Conservation (phyloP, 495 filamentous ascomycete genomes). For the Physcia stellaris region DNA sequence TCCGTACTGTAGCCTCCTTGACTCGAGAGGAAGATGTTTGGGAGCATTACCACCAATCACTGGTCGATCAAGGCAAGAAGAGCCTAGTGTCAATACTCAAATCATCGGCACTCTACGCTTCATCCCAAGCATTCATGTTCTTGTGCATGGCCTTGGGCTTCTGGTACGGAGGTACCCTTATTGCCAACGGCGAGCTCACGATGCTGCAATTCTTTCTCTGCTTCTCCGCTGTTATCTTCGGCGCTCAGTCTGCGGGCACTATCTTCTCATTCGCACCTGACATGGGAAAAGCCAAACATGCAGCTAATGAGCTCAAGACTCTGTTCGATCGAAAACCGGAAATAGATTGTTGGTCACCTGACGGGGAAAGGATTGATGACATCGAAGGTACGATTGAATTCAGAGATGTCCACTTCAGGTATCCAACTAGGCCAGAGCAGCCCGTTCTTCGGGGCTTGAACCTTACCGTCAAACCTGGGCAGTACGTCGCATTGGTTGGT, state of each 20-base stretch:
- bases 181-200: constrained; percentile 53
- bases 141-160: constrained; percentile 79
- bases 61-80: constrained; percentile 45
- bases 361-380: constrained; percentile 44
- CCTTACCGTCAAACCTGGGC: constrained; percentile 57
- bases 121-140: constrained; percentile 68
- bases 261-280: constrained; percentile 79
- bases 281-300: constrained; percentile 79
- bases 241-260: constrained; percentile 72
- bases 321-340: constrained; percentile 66
- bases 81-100: constrained; percentile 52
- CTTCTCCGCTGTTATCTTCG: constrained; percentile 67
- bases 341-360: constrained; percentile 72
- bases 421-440: constrained; percentile 67
- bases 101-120: constrained; percentile 62
- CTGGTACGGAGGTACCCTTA: constrained; percentile 80
- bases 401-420: constrained; percentile 66
- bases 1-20: constrained; percentile 84
- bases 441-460: constrained; percentile 65
- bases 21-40: constrained; percentile 75
- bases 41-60: constrained; percentile 51
- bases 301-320: constrained; percentile 58
- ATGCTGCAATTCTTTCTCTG: constrained; percentile 79
- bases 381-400: constrained; percentile 65
- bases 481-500: constrained; percentile 71